Evolutionary conservation across 345 rosid genomes (phyloP).

Genomic region (Dipteronia sinensis): DNA sequence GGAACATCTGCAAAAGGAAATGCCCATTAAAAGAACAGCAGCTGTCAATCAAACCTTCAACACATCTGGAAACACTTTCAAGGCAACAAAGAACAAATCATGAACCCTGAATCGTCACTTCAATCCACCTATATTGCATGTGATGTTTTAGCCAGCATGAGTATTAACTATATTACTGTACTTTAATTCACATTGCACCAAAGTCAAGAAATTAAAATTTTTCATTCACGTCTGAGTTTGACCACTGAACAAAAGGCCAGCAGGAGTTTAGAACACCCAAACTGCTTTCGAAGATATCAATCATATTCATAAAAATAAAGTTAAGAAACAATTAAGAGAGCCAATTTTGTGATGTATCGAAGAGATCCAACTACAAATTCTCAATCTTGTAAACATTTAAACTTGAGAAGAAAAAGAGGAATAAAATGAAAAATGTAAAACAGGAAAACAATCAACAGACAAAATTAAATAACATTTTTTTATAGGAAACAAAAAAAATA

Average conservation of each 20-base stretch:
- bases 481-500: no score
- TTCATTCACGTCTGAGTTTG: background rate
- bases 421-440: background rate
- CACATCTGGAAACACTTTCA: background rate
- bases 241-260: background rate
- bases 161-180: background rate
- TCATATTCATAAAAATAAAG: background rate
- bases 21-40: slow-evolving; percentile 19
- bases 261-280: background rate
- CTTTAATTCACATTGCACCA: background rate
- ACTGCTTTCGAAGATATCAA: background rate
- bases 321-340: background rate
- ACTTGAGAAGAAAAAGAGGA: background rate
- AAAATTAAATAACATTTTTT: background rate
- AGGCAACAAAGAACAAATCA: background rate
- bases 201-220: background rate
- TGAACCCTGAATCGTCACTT: background rate
- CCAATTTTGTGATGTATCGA: background rate
- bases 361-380: background rate
- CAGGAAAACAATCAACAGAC: slow-evolving; percentile 8
- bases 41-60: background rate
- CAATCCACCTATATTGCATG: background rate
- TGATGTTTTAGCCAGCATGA: background rate
- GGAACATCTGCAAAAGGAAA: slow-evolving; percentile 60
- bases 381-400: background rate